Evolutionary conservation across 768 basidiomycete genomes (phyloP).

Genomic region (Chalciporus pseudorubinellus): DNA sequence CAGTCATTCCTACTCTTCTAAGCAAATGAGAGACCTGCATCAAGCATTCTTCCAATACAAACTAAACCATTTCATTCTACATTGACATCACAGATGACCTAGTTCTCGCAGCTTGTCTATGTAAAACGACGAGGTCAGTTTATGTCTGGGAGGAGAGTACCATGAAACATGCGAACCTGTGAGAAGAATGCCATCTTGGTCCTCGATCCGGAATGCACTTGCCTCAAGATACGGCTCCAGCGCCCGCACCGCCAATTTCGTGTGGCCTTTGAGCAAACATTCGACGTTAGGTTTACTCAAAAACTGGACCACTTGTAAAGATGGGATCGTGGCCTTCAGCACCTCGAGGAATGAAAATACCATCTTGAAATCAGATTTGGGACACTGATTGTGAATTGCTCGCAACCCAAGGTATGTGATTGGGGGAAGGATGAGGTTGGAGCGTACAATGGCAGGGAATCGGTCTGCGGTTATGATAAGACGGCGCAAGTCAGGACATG

Average conservation of each 20-base stretch:
- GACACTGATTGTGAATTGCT: neutral
- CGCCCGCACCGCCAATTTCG: slow-evolving; percentile 6
- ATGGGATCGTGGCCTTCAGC: slow-evolving; percentile 11
- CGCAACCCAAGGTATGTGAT: slow-evolving; percentile 19
- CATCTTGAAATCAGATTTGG: neutral
- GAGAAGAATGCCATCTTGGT: slow-evolving; percentile 17
- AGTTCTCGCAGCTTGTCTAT: slow-evolving; percentile 16
- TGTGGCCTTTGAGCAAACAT: slow-evolving; percentile 17
- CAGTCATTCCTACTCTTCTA: too few species aligned
- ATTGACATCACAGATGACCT: slow-evolving; percentile 2
- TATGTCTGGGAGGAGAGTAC: neutral
- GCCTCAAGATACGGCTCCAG: slow-evolving; percentile 9
- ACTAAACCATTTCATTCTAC: too few species aligned
- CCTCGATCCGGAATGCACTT: slow-evolving; percentile 21
- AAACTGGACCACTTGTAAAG: slow-evolving; percentile 24
- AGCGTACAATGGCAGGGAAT: slow-evolving; percentile 1
- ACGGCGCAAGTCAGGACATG: slow-evolving; percentile 18
- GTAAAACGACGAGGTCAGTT: neutral
- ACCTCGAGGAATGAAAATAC: slow-evolving; percentile 14
- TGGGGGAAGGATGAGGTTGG: slow-evolving; percentile 9
- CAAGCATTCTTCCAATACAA: too few species aligned
- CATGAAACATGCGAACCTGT: slow-evolving; percentile 15
- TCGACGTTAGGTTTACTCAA: slow-evolving; percentile 12
- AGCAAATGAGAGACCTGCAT: too few species aligned
- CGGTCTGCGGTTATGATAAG: slow-evolving; percentile 15